These are phyloP conservation scores for Mortierella sp. DNA, from an alignment of 371 early-diverging fungal genomes.

Conservation along the genomic window DNA sequence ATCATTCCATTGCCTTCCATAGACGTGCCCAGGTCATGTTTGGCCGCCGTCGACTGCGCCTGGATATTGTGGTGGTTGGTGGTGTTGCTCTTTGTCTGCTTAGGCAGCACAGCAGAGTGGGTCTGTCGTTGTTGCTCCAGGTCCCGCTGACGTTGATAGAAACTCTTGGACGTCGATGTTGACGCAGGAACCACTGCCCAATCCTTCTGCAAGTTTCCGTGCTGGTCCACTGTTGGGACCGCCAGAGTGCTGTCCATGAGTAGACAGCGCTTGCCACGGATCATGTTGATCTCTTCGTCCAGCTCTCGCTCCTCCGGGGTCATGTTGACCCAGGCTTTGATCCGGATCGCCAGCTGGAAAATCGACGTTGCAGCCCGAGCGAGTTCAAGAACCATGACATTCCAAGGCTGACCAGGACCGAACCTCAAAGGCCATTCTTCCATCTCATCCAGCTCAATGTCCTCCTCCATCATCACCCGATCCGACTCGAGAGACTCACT, in stretches of 20 bases:
- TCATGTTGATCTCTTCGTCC: conserved; percentile 51
- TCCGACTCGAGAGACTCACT: not conserved
- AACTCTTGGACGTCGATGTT: conserved; percentile 28
- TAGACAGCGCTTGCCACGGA: conserved; percentile 49
- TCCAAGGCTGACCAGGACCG: conserved; percentile 28
- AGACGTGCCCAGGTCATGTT: not conserved
- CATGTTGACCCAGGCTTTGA: conserved; percentile 56
- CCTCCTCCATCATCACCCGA: conserved; percentile 14
- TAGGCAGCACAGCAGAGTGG: not conserved
- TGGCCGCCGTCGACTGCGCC: not conserved
- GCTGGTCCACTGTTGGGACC: conserved; percentile 19
- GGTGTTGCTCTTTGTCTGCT: not conserved
- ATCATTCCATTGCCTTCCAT: not conserved
- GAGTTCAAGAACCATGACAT: conserved; percentile 49
- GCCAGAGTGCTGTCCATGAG: conserved; percentile 43
- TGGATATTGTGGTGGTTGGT: not conserved
- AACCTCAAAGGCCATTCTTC: conserved; percentile 13
- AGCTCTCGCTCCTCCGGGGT: conserved; percentile 44
- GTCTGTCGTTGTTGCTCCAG: conserved; percentile 26
- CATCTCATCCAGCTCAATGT: conserved; percentile 1
- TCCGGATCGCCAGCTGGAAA: conserved; percentile 50
- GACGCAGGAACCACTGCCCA: conserved; percentile 39
- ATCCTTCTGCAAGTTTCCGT: conserved; percentile 37
- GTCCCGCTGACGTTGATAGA: conserved; percentile 32
- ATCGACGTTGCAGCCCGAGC: conserved; percentile 50